Base-by-base conservation (phyloP, 768 basidiomycete genomes). In the Calocera viscosa region DNA sequence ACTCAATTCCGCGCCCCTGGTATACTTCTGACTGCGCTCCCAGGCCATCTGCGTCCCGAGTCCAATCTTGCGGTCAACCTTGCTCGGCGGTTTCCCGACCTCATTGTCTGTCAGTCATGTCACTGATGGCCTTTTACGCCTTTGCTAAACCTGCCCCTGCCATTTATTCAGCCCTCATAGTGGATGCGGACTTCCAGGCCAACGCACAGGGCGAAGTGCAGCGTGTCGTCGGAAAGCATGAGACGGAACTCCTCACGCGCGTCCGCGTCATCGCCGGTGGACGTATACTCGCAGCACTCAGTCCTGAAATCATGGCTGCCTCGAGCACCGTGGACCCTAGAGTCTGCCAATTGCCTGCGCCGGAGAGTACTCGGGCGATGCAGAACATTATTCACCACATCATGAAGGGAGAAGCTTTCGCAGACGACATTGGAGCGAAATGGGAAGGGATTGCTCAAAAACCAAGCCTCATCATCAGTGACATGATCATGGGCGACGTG, bases 251-350 rank as follows among this genome's bases (percentile, higher is more conserved):
- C 5, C 19, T 24, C 19, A 17, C 7, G 19, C 43, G 53, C 53
- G 19, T 60, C 53, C 53, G 53, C 16, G 53, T 60, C 53, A 60
- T 60, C 30, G 53, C 53, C 26, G 53, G 26, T 22, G 53, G 53
- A 11, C 2, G 5, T 32, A 8, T 26, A 5, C 19, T 47, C 8
- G 24, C 16, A 24, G 43, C 8, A 17, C 7, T 47, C 19, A 47
- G 8, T 5, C 43, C 43, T 7, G 43, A 17, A 19, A 3, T 47
- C 8, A 47, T 47, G 43, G 43, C 43, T 19, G 19, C 43, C 19
- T 8, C 19, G 19, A 19, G 43, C 8, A 47, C 43, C 19, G 8
- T 47, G 7, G 24, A 47, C 43, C 43, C 43, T 7, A 47, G 24
- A 24, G 43, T 3, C 19, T 47, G 7, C 5, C 43, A 19, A 7